Base-by-base conservation (phyloP, 345 rosid species). In the Brassica juncea region DNA sequence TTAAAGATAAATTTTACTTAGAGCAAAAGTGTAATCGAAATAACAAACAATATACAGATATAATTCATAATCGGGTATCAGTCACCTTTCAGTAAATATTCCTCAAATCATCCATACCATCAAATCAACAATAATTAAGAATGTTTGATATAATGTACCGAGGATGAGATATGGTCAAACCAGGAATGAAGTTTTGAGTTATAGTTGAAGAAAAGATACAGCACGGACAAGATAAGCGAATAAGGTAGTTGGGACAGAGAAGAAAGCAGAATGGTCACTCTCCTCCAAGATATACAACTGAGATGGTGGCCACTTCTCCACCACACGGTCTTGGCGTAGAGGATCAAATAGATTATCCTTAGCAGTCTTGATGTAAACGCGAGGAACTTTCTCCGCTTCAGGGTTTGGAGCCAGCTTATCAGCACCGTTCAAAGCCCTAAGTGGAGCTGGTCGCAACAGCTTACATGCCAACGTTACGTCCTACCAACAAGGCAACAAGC, bases 231-330 rank as follows among this genome's bases (percentile, higher is more conserved):
- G 73, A 71, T 35, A 65, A 32, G 69, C 30, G 57, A 81, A 83
- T 5, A 86, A 75, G 27, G 79, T 70, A 39, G 77, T 47, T 2
- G 87, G 85, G 31, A 39, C 71, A 23, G 85, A 86, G 79, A 86
- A 84, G 68, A 83, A 81, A 0, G 89, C 79, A 44, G 76, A 76
- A 47, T 79, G 85, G 42, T 83, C 89, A 80, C 85, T 83, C 1
- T 81, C 84, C 14, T 80, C 71, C 39, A 83, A 16, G 0, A 23
- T 49, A 42, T 75, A 75, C n/a, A 82, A 74, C 58, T 76, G 81
- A 27, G 81, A 77, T 2, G 88, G 86, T 10, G 80, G 85, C 85
- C 89, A 85, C 1, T 70, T 61, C 75, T 23, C 52, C 16, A 85
- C 85, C 79, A 81, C 8, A 9, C 32, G 72, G 30, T 82, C 88